Evolutionary conservation across 371 early-diverging fungal genomes (phyloP), one percentile per base, ranked within the genome.

Genomic region (Mucor circinelloides): DNA sequence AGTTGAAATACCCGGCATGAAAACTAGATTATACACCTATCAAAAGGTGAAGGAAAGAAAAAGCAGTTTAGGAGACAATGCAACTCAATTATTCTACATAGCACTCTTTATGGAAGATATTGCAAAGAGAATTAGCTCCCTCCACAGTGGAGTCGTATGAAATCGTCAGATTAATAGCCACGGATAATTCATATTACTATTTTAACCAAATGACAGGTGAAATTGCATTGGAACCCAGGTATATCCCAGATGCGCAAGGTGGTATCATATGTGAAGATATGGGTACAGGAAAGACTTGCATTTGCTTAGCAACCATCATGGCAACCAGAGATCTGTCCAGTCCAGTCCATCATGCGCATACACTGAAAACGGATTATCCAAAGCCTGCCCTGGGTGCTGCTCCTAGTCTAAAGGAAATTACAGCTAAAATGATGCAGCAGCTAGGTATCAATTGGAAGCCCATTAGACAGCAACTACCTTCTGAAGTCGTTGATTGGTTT

Each of bases 241-340:
- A 68, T 62, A 62, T 83, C 62, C 73, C 73, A 32, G 87, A 86
- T 63, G 72, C 76, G 0, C 74, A 75, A 2, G 91, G 91, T 12
- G 94, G 94, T 0, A 89, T 93, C 63, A 86, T 92, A 30, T 91
- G 90, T 72, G 94, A 92, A 71, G 90, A 91, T 40, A 93, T 93
- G 91, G 90, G 94, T 6, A 90, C 90, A 2, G 94, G 93, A 8
- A 92, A 91, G 67, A 92, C 92, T 0, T 85, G 84, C 70, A 85
- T 90, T 19, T 89, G 90, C 62, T 74, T 93, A 6, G 89, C 91
- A 15, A 76, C 89, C 5, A 82, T 90, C 13, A 77, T 89, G 34
- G 79, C 79, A 34, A 89, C 91, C 0, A 79, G 77, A 50, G 75
- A 86, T 34, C 78, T 89, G 12, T 85, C 84, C 1, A 56, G 64